Base-by-base conservation (phyloP, 1,284 basidiomycete species). In the Cryptococcus hybrid region DNA sequence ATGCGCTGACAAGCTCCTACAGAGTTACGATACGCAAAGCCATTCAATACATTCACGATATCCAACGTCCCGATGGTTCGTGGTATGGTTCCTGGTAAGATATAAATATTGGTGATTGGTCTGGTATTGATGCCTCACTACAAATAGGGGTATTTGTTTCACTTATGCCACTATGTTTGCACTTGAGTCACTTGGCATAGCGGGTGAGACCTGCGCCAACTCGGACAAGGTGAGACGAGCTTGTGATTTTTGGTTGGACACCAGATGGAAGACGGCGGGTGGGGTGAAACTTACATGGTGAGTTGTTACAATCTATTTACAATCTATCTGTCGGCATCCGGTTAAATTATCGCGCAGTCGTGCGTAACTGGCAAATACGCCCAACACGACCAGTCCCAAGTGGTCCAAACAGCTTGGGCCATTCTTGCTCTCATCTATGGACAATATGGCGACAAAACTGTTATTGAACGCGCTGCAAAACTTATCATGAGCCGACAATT, bases 241-340 rank as follows among this genome's bases (percentile, higher is more conserved):
- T 1, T 99, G 96, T 73, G 82, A 88, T 30, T 98, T 78, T 78
- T 99, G 50, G 68, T 94, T 35, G 73, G 81, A 45, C 92, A 92
- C 73, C 96, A 98, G 78, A 86, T 88, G 73, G 81, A 80, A 3
- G 96, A 99, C 71, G 96, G 96, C 30, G 96, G 96, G 2, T 99
- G 96, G 95, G 96, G 95, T n/a, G 96, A 99, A 78, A 94, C 90
- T 67, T 97, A 92, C 78, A 87, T 90, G 85, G 93, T 92, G 57
- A 60, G 84, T 38, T 51, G 5, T 47, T 57, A 13, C n/a, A 48
- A 36, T n/a, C n/a, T n/a, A n/a, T n/a, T n/a, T n/a, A n/a, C n/a
- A n/a, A n/a, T 38, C 34, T 35, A 15, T 35, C 3, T 34, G 11
- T 47, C 39, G 44, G 38, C 38, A 38, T 1, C 3, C 24, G 30